Conservation (phyloP, 805 yeast genomes). For the Cyberlindnera xishuangbannaensis region DNA sequence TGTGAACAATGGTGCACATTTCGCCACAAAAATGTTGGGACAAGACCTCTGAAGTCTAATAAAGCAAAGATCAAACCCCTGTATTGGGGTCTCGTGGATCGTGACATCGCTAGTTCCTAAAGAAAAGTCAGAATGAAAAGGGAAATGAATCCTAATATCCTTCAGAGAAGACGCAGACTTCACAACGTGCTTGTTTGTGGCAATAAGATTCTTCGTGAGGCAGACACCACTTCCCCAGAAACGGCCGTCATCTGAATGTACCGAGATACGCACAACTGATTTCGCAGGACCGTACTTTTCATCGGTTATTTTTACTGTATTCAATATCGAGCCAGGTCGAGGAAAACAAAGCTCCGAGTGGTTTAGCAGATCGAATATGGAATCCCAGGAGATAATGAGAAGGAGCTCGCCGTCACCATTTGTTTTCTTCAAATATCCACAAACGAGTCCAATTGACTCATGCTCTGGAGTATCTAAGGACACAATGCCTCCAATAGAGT, state of each 20-base stretch:
- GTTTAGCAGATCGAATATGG: constrained; percentile 13
- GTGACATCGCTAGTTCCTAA: constrained; percentile 12
- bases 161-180: constrained; percentile 11
- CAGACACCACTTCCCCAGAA: constrained; percentile 28
- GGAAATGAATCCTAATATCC: constrained; percentile 11
- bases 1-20: constrained; percentile 2
- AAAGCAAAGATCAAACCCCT: constrained; percentile 25
- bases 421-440: constrained; percentile 18
- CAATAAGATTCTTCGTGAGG: constrained; percentile 13
- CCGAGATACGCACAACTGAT: constrained; percentile 22
- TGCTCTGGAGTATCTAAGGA: constrained; percentile 4
- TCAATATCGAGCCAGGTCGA: neutral
- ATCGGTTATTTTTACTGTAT: neutral
- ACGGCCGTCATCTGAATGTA: constrained; percentile 12
- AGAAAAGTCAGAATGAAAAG: constrained; percentile 4
- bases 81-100: constrained; percentile 13
- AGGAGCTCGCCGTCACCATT: constrained; percentile 27
- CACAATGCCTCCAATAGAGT: constrained; percentile 24
- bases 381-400: constrained; percentile 22
- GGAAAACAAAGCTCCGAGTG: constrained; percentile 6
- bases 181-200: constrained; percentile 25
- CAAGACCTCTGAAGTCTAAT: constrained; percentile 11
- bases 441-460: constrained; percentile 20
- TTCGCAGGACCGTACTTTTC: constrained; percentile 11
- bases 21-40: constrained; percentile 11